phyloP scores from a whole-genome alignment of 257 asterid genomes.

The Salvia rosmarinus region DNA sequence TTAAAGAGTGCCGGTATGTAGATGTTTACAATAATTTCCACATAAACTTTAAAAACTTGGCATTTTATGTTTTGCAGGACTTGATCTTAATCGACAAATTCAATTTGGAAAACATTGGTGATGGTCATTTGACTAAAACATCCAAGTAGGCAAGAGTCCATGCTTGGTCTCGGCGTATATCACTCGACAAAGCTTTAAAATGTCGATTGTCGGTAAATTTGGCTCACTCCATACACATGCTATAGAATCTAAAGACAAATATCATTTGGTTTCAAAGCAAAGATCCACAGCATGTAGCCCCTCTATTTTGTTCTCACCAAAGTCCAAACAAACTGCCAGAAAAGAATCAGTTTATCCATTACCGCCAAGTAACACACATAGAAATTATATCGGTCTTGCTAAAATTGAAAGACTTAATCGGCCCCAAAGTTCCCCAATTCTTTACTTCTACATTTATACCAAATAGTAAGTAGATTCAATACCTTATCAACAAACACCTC shows the following conservation, averaged over 20 bases:
- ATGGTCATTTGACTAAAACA: no score
- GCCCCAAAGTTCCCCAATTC: constrained; percentile 16
- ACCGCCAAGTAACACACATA: neutral
- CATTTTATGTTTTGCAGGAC: constrained; percentile 20
- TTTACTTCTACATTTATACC: neutral
- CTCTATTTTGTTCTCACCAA: neutral
- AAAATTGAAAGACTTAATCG: constrained; percentile 5
- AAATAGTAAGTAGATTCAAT: constrained; percentile 20
- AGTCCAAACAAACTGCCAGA: neutral
- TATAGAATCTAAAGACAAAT: neutral
- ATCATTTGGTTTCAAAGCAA: neutral
- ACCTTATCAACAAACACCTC: no score
- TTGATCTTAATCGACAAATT: constrained; percentile 6
- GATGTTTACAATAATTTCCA: constrained; percentile 20
- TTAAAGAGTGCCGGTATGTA: neutral
- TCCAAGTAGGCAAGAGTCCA: no score
- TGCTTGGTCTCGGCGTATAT: no score
- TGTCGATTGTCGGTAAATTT: neutral
- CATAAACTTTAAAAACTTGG: constrained; percentile 2
- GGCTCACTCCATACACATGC: neutral
- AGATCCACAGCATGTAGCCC: constrained; percentile 2
- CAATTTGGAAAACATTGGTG: no score
- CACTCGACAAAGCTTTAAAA: constrained; percentile 8
- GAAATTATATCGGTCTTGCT: constrained; percentile 4
- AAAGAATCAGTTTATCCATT: neutral